Percentiles rank a stretch among this genome's conserved stretches.
Conservation (phyloP, 2,329 filamentous ascomycete genomes). For the Colletotrichum abscissum region DNA sequence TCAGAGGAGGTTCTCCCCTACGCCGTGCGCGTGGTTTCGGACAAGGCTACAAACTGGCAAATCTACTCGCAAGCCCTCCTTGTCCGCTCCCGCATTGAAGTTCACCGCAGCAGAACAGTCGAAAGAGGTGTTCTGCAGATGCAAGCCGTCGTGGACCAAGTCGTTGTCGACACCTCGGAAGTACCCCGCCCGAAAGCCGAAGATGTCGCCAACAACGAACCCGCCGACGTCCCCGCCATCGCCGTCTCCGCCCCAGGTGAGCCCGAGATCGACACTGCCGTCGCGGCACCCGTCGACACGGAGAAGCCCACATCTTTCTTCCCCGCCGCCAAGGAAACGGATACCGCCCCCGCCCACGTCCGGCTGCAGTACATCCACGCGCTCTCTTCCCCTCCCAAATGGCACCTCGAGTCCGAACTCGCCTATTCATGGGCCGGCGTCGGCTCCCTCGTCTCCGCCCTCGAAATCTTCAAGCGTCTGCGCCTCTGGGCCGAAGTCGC, state of each 20-base stretch:
- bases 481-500: constrained; percentile 96
- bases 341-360: constrained; percentile 81
- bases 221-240: constrained; percentile 55
- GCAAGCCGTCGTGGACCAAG: constrained; percentile 94
- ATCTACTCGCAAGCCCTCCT: constrained; percentile 95
- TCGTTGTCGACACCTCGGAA: constrained; percentile 82
- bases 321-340: constrained; percentile 77
- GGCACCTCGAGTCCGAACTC: constrained; percentile 94
- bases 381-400: constrained; percentile 85
- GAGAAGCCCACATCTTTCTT: constrained; percentile 80
- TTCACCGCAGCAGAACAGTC: constrained; percentile 86
- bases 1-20: constrained; percentile 95
- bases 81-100: constrained; percentile 89
- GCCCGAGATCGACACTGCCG: neutral
- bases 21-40: constrained; percentile 86
- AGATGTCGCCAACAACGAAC: constrained; percentile 40
- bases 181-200: constrained; percentile 36
- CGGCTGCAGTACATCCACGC: constrained; percentile 87
- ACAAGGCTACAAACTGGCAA: constrained; percentile 96
- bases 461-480: constrained; percentile 95
- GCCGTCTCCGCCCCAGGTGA: constrained; percentile 53
- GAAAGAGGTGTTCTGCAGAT: constrained; percentile 92
- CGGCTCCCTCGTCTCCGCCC: constrained; percentile 86
- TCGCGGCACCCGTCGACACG: neutral
- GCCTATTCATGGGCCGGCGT: constrained; percentile 92